phyloP scores from a whole-genome alignment of 179 eudicot genomes.

The Beta macrorhiza region DNA sequence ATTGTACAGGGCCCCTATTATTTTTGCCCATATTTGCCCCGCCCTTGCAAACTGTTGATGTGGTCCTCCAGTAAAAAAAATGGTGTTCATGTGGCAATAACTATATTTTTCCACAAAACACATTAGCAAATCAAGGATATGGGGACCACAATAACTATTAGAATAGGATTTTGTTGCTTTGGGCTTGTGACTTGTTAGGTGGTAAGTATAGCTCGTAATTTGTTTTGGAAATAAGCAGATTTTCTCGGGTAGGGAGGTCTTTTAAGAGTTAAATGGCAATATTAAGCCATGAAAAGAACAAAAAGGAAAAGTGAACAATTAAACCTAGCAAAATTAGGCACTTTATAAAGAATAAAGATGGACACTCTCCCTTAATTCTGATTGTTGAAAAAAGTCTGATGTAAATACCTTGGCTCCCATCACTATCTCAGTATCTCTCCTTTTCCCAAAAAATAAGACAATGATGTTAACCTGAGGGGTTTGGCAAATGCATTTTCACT shows the following conservation, averaged over 20 bases:
- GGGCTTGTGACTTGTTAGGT: background rate
- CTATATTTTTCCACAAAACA: too few relatives aligned
- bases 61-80: too few relatives aligned
- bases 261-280: conserved; percentile 23
- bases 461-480: conserved; percentile 27
- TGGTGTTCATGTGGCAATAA: too few relatives aligned
- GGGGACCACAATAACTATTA: conserved; percentile 8
- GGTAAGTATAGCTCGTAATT: conserved; percentile 19
- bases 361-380: conserved; percentile 4
- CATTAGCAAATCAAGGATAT: background rate
- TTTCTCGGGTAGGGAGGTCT: conserved; percentile 22
- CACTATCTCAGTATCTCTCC: conserved; percentile 13
- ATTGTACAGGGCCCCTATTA: too few relatives aligned
- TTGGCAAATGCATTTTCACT: background rate
- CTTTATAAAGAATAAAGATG: conserved; percentile 7
- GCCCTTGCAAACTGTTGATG: too few relatives aligned
- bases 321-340: conserved; percentile 16
- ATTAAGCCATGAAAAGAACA: conserved; percentile 35
- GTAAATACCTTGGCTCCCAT: conserved; percentile 9
- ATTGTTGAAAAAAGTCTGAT: background rate
- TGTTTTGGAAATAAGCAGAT: conserved; percentile 22
- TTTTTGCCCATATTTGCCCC: too few relatives aligned
- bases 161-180: background rate
- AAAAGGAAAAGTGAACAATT: conserved; percentile 33
- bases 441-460: conserved; percentile 21